Evolutionary conservation across 441 rosid genomes (phyloP).

Genomic region (Brassica hybrid): DNA sequence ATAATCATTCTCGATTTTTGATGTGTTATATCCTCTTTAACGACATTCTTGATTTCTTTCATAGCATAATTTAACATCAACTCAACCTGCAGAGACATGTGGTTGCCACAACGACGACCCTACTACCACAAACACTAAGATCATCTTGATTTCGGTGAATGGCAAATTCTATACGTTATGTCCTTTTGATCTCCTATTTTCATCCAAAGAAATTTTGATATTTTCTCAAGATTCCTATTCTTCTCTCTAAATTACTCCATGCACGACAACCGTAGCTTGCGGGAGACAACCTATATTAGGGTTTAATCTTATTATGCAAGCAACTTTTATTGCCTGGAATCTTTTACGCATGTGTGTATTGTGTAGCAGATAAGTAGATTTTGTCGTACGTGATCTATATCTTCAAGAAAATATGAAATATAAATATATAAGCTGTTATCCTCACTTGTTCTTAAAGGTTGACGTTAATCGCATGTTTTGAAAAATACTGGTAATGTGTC

Average conservation of each 20-base stretch:
- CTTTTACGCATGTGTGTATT: conserved; percentile 19
- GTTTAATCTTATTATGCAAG: conserved; percentile 10
- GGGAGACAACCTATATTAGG: too few species aligned
- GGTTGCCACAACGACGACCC: too few species aligned
- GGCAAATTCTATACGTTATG: conserved; percentile 81
- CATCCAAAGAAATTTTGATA: conserved; percentile 2
- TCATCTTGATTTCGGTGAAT: conserved; percentile 54
- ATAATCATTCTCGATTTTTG: too few species aligned
- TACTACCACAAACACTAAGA: too few species aligned
- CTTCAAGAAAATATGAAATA: neutral
- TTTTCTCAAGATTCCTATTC: neutral
- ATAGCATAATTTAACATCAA: too few species aligned
- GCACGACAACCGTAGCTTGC: too few species aligned
- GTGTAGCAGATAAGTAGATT: conserved; percentile 18
- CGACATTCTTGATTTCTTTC: too few species aligned
- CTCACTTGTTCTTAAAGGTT: neutral
- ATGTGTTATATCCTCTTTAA: too few species aligned
- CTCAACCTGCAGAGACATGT: too few species aligned
- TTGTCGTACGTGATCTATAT: conserved; percentile 18
- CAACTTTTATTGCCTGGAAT: neutral
- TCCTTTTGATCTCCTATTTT: conserved; percentile 11
- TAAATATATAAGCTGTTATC: neutral
- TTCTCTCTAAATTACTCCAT: conserved; percentile 16
- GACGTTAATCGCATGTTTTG: neutral
- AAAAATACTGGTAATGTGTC: neutral